phyloP scores from a whole-genome alignment of 305 asterid species.

The Rubia peregrina region DNA sequence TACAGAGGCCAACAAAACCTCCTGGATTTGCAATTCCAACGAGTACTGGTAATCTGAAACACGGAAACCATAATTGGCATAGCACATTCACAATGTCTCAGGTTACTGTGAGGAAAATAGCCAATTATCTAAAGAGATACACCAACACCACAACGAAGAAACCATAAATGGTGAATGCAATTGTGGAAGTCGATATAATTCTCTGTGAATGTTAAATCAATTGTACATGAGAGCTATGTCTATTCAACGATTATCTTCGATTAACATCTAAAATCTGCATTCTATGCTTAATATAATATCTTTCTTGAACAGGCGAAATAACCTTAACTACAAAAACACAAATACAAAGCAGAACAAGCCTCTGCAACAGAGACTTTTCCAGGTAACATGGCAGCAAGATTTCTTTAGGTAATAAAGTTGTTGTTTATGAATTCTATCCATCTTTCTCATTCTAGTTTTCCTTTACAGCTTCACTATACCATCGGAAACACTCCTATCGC shows the following conservation, averaged over 20 bases:
- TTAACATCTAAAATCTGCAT: background rate
- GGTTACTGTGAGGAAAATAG: no score
- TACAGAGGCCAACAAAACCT: constrained; percentile 36
- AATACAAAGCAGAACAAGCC: background rate
- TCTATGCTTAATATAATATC: background rate
- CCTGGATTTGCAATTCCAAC: constrained; percentile 41
- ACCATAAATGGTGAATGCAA: background rate
- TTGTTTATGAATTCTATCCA: background rate
- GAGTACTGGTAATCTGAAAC: constrained; percentile 35
- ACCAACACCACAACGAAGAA: background rate
- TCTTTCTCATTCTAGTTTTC: background rate
- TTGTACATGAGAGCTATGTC: background rate
- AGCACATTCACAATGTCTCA: no score
- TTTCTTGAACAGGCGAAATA: background rate
- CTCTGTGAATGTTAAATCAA: background rate
- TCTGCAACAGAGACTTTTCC: background rate
- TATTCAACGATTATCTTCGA: background rate
- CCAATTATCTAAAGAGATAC: no score
- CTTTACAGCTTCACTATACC: background rate
- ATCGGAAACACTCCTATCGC: background rate
- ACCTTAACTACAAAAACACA: background rate
- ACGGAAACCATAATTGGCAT: background rate
- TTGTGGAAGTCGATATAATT: background rate
- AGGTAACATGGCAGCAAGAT: background rate
- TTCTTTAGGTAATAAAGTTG: constrained; percentile 2